phyloP scores from a whole-genome alignment of 1,284 basidiomycete genomes.

The Neolentinus lepideus region DNA sequence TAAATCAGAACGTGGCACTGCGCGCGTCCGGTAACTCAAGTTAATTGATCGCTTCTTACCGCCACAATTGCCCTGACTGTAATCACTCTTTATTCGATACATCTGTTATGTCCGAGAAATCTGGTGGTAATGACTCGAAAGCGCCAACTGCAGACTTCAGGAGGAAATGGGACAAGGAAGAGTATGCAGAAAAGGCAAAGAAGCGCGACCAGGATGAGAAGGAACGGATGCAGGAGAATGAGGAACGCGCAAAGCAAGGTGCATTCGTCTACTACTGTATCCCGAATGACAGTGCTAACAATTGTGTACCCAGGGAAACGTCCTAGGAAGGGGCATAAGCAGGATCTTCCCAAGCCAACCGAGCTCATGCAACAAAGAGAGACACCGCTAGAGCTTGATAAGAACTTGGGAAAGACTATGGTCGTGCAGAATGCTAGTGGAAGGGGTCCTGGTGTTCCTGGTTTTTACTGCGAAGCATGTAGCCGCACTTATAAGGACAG shows the following conservation, averaged over 20 bases:
- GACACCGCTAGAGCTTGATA: constrained; percentile 76
- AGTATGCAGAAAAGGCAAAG: constrained; percentile 71
- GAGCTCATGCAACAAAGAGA: constrained; percentile 85
- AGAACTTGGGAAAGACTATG: constrained; percentile 89
- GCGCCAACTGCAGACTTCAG: constrained; percentile 73
- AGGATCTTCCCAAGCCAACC: constrained; percentile 83
- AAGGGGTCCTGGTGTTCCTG: constrained; percentile 80
- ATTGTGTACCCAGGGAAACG: constrained; percentile 59
- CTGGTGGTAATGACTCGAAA: constrained; percentile 53
- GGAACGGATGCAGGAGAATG: constrained; percentile 80
- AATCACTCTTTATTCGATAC: no score
- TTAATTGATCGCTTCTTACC: no score
- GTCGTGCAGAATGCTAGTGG: constrained; percentile 81
- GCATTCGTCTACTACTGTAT: constrained; percentile 12
- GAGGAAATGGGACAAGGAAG: constrained; percentile 84
- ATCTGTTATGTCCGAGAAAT: constrained; percentile 48
- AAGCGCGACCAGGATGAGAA: constrained; percentile 72
- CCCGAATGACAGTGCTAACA: not conserved
- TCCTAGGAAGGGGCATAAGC: constrained; percentile 54
- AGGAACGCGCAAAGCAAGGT: constrained; percentile 80
- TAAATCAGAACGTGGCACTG: not conserved
- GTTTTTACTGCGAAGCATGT: constrained; percentile 89
- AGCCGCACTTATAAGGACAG: constrained; percentile 92
- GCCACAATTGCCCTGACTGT: not conserved
- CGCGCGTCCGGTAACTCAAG: no score